Evolutionary conservation across 2,329 filamentous ascomycete species (phyloP), one percentile per base, ranked within the genome.

Genomic region (Monilinia vaccinii-corymbosi): DNA sequence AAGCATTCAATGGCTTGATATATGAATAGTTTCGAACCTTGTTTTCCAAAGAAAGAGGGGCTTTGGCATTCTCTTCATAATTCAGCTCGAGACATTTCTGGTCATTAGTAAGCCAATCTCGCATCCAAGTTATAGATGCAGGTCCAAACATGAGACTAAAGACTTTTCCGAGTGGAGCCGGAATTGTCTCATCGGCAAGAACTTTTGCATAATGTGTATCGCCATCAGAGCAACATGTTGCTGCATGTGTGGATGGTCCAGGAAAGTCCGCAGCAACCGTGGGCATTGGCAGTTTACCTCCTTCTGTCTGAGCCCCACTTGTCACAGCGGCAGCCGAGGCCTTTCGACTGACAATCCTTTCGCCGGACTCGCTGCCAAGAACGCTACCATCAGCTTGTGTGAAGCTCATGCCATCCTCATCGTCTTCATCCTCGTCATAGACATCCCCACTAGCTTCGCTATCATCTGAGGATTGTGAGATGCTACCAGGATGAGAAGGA

Each of bases 21-120:
- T 97, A 99, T 1, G 85, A 87, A 71, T 87, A 96, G 23, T 78
- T 84, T 49, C 92, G 83, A 3, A 81, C 81, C 71, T 86, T 89
- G 74, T 86, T 89, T 21, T 95, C 90, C 51, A 84, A 81, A 3
- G 83, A 83, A 28, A 95, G 74, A 0, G 89, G 91, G 68, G 87
- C 64, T 25, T 66, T 69, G 9, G 51, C 51, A 8, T 59, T 52
- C 66, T 95, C 91, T 49, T 93, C 88, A 75, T 95, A 86, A 64
- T 89, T 86, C 31, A 97, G 73, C n/a, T 99, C 94, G 4, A 81
- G 80, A 48, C 89, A 94, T 72, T 96, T 97, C 71, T 96, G 90
- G 60, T 97, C 91, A 25, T 85, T 85, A 0, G 88, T 80, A 48
- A 99, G 78, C 81, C 91, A 97, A 69, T 91, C 94, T 14, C 82